Evolutionary conservation across 371 early-diverging fungal genomes (phyloP).

Genomic region (Actinomucor elegans): DNA sequence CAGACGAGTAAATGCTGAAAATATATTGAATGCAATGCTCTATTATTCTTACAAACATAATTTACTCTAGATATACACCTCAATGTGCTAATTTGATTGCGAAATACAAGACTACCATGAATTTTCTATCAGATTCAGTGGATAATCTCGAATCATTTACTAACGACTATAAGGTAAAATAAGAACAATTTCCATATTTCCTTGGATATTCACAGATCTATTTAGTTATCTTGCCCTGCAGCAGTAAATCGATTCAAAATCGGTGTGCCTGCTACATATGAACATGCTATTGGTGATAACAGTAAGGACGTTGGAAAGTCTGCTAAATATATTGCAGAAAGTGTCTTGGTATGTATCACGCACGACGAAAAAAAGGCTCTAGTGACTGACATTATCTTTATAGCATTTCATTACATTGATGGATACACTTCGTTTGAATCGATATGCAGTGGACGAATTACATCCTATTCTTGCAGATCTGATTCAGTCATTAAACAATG

Average conservation of each 20-base stretch:
- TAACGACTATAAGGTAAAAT: slow-evolving; percentile 74
- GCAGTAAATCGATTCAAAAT: slow-evolving; percentile 80
- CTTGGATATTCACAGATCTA: background rate
- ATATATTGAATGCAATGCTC: background rate
- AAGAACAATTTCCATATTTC: background rate
- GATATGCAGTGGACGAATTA: slow-evolving; percentile 88
- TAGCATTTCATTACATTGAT: slow-evolving; percentile 90
- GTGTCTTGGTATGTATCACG: slow-evolving; percentile 59
- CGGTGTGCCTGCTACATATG: slow-evolving; percentile 88
- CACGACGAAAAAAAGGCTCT: background rate
- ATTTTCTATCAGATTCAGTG: slow-evolving; percentile 69
- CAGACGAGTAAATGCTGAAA: slow-evolving; percentile 62
- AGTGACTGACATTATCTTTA: background rate
- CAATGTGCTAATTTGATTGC: slow-evolving; percentile 88
- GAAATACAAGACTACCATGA: slow-evolving; percentile 90
- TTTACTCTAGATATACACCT: slow-evolving; percentile 82
- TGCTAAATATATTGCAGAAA: slow-evolving; percentile 86
- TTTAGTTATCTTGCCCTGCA: slow-evolving; percentile 74
- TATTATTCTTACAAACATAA: background rate
- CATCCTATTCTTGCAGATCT: slow-evolving; percentile 91
- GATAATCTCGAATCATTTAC: slow-evolving; percentile 78
- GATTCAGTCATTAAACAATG: slow-evolving; percentile 84
- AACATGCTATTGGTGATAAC: slow-evolving; percentile 71
- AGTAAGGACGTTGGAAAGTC: slow-evolving; percentile 52
- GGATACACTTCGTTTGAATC: slow-evolving; percentile 87